Base-by-base conservation (phyloP, 495 filamentous ascomycete species). In the Hyaloscypha hepaticicola region DNA sequence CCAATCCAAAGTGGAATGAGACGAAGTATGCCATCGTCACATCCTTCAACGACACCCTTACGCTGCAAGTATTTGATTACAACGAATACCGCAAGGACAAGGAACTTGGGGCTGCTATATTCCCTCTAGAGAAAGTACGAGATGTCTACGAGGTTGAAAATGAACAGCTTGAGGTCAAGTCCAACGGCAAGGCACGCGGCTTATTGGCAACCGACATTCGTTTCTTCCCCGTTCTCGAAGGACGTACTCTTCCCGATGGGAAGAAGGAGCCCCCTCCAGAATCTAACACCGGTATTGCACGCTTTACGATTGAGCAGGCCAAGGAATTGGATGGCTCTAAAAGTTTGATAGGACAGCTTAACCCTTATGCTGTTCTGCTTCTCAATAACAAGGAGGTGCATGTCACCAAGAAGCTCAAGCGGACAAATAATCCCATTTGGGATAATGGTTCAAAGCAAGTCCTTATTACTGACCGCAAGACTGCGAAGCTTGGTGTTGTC, bases 81-180 rank as follows among this genome's bases (percentile, higher is more conserved):
- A 99, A 99, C 67, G 96, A 97, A 55, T 88, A 87, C 75, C 86
- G 95, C 63, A 98, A 98, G 79, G 92, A 98, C 76, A 97, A 97
- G 80, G 91, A 96, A 72, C 86, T 99, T 58, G 96, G 96, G 48
- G 81, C 84, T 45, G 90, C 90, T 5, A 90, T 87, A 3, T 99
- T 98, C 74, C 79, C 85, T 12, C 78, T 99, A 38, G 93, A 97
- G 64, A 85, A 88, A 48, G 74, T 98, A 3, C 88, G 95, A 73
- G 84, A 89, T 53, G 75, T 91, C 9, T 77, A 78, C 27, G 90
- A 91, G 63, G 86, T 92, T 66, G 93, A 97, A 72, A 94, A 95
- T 70, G 77, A 94, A 60, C 85, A 88, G 31, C 79, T 98, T 14
- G 93, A 96, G 69, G 85, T 99, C 48, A 85, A 88, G 73, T 82